Evolutionary conservation across 2,329 filamentous ascomycete species (phyloP), one percentile per base, ranked within the genome.

Genomic region (Aspergillus ochraceus): DNA sequence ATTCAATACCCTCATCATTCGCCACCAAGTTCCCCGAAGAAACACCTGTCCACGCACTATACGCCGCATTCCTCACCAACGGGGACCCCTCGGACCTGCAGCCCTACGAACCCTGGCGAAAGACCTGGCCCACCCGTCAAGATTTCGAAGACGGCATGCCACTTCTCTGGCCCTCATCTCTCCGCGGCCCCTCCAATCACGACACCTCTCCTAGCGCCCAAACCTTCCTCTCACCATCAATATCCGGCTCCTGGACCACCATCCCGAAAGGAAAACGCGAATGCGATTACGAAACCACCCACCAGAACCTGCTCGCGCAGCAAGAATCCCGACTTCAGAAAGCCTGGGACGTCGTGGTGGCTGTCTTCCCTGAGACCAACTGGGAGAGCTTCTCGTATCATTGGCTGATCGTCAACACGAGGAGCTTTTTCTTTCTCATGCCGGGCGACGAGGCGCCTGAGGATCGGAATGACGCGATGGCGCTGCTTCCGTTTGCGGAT

Each of bases 1-100:
- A 86, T 42, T 84, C 83, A 2, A 81, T 89, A 11, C 84, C 86
- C 8, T 76, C 79, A 30, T 61, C 76, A 2, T 82, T 92, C 56
- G 74, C 79, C 55, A 72, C 76, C 12, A 78, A 77, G 29, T 81
- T 89, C 11, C 80, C 83, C 0, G 77, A 80, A 19, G 80, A 81
- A 17, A 82, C 84, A 49, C 84, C 86, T 1, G 83, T 90, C 22
- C 91, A 96, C 67, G 88, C 87, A 29, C 83, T 91, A 45, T 80
- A 95, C 8, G 89, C 91, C n/a, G 83, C 87, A 2, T 85, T 87
- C 60, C 78, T 93, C 9, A 83, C 85, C 5, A 79, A 88, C 30
- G 70, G 73, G 10, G 69, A 76, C 22, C 63, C 71, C n/a, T 81
- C 87, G 58, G 72, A 74, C 1, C 71, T 79, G 6, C 67, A 76